A percentile compares a stretch with the other conserved stretches of the same genome.
phyloP scores from a whole-genome alignment of 331 rosid genomes.

The Rhamnella rubrinervis region DNA sequence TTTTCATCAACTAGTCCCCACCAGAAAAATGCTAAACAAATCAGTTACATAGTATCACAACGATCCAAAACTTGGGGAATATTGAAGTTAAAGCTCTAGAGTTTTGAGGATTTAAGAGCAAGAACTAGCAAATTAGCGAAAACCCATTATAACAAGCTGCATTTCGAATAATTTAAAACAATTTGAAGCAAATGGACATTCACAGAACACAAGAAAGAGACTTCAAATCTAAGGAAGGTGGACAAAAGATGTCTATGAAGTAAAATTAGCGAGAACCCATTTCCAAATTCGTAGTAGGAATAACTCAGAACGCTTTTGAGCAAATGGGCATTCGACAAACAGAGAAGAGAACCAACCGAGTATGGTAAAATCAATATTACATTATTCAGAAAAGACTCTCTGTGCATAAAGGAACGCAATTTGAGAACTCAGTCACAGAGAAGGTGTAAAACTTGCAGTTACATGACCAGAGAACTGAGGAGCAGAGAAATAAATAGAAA shows the following conservation, averaged over 20 bases:
- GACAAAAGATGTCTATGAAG: conserved; percentile 18
- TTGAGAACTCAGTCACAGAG: conserved; percentile 16
- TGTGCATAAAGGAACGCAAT: conserved; percentile 10
- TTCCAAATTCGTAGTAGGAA: conserved; percentile 29
- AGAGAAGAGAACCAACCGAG: conserved; percentile 23
- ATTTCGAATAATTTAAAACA: conserved; percentile 39
- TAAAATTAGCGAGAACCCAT: conserved; percentile 74
- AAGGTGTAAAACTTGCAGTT: conserved; percentile 38
- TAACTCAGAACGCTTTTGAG: conserved; percentile 44
- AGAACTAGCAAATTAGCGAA: conserved; percentile 47
- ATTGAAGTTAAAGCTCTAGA: conserved; percentile 24
- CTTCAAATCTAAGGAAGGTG: conserved; percentile 1
- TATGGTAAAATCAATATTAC: conserved; percentile 46
- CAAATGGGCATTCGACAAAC: conserved; percentile 43
- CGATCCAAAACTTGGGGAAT: conserved; percentile 27
- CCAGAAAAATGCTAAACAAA: conserved; percentile 29
- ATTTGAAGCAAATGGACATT: conserved; percentile 40
- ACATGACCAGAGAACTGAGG: conserved; percentile 43
- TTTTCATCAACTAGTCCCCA: conserved; percentile 32
- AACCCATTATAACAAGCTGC: conserved; percentile 54
- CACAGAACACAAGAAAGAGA: conserved; percentile 23
- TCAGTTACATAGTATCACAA: conserved; percentile 41
- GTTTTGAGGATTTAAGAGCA: conserved; percentile 28
- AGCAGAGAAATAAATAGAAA: background rate
- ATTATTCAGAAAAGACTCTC: conserved; percentile 38